Evolutionary conservation across 2,329 filamentous ascomycete genomes (phyloP).

Genomic region (Incumbomyces lentus): DNA sequence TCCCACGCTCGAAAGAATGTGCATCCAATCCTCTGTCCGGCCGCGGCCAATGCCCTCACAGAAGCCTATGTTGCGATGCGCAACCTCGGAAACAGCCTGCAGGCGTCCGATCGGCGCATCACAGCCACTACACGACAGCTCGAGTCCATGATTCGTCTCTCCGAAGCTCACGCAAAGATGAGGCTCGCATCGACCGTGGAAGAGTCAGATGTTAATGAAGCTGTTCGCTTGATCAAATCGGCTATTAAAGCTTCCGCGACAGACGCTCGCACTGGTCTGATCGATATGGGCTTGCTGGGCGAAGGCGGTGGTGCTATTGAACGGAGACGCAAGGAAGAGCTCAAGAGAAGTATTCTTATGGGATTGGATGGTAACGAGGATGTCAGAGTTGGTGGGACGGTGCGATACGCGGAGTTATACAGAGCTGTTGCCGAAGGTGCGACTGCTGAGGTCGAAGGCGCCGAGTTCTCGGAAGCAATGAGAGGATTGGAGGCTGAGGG

Average conservation of each 20-base stretch:
- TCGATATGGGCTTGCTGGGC: constrained; percentile 91
- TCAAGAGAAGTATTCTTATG: constrained; percentile 67
- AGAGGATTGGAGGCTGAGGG: constrained; percentile 76
- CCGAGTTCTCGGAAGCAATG: constrained; percentile 76
- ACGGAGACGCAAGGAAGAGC: constrained; percentile 66
- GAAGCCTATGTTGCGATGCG: constrained; percentile 90
- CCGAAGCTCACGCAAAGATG: constrained; percentile 98
- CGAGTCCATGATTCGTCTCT: constrained; percentile 94
- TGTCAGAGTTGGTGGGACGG: constrained; percentile 43
- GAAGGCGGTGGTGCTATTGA: constrained; percentile 91
- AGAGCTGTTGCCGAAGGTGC: constrained; percentile 62
- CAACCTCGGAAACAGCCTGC: constrained; percentile 77
- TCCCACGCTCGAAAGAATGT: constrained; percentile 84
- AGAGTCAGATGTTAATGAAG: constrained; percentile 73
- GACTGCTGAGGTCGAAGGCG: constrained; percentile 58
- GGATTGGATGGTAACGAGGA: constrained; percentile 62
- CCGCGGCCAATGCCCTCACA: constrained; percentile 74
- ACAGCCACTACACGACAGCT: constrained; percentile 94
- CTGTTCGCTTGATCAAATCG: constrained; percentile 81
- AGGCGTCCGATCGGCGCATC: constrained; percentile 85
- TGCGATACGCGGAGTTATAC: constrained; percentile 69
- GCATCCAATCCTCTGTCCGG: constrained; percentile 69
- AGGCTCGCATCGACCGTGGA: constrained; percentile 68
- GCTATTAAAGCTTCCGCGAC: constrained; percentile 97
- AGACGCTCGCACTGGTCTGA: constrained; percentile 76